Conservation (phyloP, 2,329 filamentous ascomycete genomes). For the Didymella keratinophila region DNA sequence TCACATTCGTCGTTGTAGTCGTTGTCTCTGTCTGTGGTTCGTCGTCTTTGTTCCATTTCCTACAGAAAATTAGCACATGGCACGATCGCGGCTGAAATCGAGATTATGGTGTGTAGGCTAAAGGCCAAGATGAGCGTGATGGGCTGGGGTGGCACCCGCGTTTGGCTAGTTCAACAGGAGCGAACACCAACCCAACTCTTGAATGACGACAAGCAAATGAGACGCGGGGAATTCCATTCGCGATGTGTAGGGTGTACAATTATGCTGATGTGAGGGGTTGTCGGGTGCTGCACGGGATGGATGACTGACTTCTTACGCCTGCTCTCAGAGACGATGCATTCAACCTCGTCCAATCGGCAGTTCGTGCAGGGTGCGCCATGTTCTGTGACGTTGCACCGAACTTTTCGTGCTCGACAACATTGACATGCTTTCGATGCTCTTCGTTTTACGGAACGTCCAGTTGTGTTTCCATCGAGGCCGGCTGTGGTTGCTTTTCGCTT, state of each 20-base stretch:
- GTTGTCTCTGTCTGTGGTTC: conserved; percentile 40
- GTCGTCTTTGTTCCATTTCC: conserved; percentile 56
- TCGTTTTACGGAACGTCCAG: conserved; percentile 72
- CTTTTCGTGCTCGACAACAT: conserved; percentile 86
- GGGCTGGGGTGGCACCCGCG: conserved; percentile 25
- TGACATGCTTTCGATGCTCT: conserved; percentile 92
- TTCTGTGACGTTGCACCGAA: conserved; percentile 92
- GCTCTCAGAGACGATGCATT: conserved; percentile 74
- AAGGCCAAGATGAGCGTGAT: conserved; percentile 21
- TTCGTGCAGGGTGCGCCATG: conserved; percentile 85
- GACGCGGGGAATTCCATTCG: conserved; percentile 4
- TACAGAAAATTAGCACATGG: conserved; percentile 39
- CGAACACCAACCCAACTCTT: conserved; percentile 24
- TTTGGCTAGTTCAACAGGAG: conserved; percentile 32
- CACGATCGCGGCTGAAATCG: conserved; percentile 19
- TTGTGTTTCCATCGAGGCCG: conserved; percentile 59
- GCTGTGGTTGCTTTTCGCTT: conserved; percentile 67
- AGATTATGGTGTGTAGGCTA: conserved; percentile 16
- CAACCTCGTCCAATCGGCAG: conserved; percentile 80
- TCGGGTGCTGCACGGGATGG: conserved; percentile 34
- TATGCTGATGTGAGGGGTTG: conserved; percentile 25
- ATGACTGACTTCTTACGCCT: conserved; percentile 81
- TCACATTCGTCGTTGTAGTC: conserved; percentile 33
- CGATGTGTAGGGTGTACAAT: conserved; percentile 2
- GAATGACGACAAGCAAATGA: conserved; percentile 36